Evolutionary conservation across 495 filamentous ascomycete genomes (phyloP).

Genomic region (Bathelium albidoporum): DNA sequence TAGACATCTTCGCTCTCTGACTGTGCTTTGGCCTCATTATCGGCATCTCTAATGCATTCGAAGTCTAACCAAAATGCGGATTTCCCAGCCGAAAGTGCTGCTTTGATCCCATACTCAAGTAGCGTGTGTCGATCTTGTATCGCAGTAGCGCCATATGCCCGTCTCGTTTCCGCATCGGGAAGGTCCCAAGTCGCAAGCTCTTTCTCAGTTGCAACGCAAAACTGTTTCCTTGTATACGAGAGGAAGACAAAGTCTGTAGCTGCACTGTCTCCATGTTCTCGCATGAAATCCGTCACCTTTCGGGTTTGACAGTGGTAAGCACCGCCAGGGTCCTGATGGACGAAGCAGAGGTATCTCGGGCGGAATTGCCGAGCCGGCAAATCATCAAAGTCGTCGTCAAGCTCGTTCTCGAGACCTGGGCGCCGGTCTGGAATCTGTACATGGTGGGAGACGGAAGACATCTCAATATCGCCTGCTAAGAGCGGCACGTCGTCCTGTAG

Average conservation of each 20-base stretch:
- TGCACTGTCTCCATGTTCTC: slow-evolving; percentile 17
- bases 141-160: slow-evolving; percentile 24
- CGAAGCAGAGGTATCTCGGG: slow-evolving; percentile 19
- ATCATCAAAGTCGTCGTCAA: slow-evolving; percentile 8
- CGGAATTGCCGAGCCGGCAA: slow-evolving; percentile 10
- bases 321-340: neutral
- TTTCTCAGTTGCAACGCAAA: slow-evolving; percentile 7
- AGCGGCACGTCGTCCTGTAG: neutral
- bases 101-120: slow-evolving; percentile 12
- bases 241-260: slow-evolving; percentile 21
- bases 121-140: slow-evolving; percentile 27
- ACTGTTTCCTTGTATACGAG: slow-evolving; percentile 26
- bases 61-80: slow-evolving; percentile 4
- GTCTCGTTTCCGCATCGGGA: slow-evolving; percentile 22
- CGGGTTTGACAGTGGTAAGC: neutral
- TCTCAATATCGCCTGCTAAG: neutral
- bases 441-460: neutral
- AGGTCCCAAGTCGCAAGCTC: slow-evolving; percentile 14
- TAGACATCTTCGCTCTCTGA: slow-evolving; percentile 20
- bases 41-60: slow-evolving; percentile 13
- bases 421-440: neutral
- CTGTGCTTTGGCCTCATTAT: slow-evolving; percentile 7
- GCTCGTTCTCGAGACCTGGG: neutral
- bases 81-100: slow-evolving; percentile 8
- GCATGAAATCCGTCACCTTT: slow-evolving; percentile 19